These are phyloP conservation scores for Auriculariales sp. DNA, from an alignment of 768 basidiomycete species.

Conservation along the genomic window DNA sequence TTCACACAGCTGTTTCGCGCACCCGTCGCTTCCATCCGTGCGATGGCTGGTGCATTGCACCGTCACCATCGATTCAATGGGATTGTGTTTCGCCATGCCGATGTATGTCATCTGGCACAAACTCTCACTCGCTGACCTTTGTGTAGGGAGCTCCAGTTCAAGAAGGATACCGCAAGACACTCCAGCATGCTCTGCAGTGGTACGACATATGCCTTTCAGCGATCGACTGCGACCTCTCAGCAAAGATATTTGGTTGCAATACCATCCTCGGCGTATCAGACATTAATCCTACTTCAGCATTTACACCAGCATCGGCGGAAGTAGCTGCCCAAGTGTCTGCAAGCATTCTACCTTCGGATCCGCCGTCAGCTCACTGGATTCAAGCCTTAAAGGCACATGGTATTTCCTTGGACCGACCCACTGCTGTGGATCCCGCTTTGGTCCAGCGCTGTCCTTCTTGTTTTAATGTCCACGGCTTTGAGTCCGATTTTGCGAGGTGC, in stretches of 20 bases:
- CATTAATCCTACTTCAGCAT: background rate
- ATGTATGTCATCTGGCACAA: too few species aligned
- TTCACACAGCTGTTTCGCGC: too few species aligned
- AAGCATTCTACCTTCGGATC: background rate
- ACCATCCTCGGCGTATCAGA: too few species aligned
- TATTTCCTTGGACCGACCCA: conserved; percentile 19
- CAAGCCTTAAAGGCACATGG: too few species aligned
- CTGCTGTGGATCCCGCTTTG: conserved; percentile 16
- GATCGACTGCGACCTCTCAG: conserved; percentile 9
- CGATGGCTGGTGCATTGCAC: too few species aligned
- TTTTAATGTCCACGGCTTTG: conserved; percentile 3
- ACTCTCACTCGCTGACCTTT: too few species aligned
- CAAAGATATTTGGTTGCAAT: background rate
- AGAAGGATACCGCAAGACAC: conserved; percentile 19
- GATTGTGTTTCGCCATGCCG: too few species aligned
- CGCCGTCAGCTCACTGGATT: background rate
- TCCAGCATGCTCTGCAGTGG: conserved; percentile 17
- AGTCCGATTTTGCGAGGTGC: conserved; percentile 9
- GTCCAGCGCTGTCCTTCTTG: conserved; percentile 7
- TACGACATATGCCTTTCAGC: conserved; percentile 11
- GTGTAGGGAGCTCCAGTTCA: conserved; percentile 13
- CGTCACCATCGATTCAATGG: too few species aligned
- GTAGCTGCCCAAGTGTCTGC: background rate
- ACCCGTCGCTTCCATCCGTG: too few species aligned
- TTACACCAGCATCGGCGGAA: background rate